These are phyloP conservation scores for Cercospora sesami DNA, from an alignment of 2,329 filamentous ascomycete genomes.

Conservation along the genomic window DNA sequence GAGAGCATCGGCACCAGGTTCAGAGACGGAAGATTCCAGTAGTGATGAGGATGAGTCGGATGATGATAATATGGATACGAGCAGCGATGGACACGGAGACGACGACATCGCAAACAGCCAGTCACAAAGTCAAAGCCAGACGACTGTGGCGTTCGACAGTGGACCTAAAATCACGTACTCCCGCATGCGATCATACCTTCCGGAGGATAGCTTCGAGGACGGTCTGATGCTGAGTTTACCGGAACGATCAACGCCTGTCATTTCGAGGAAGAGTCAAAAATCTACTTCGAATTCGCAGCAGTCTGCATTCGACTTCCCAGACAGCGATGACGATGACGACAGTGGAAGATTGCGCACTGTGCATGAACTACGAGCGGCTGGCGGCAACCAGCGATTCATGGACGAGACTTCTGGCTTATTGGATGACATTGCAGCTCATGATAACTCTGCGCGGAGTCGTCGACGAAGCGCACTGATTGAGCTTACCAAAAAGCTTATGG, in stretches of 20 bases:
- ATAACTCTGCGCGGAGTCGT: slow-evolving; percentile 46
- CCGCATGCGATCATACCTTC: slow-evolving; percentile 60
- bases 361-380: slow-evolving; percentile 62
- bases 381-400: slow-evolving; percentile 58
- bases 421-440: slow-evolving; percentile 57
- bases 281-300: slow-evolving; percentile 28
- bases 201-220: slow-evolving; percentile 51
- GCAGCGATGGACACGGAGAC: slow-evolving; percentile 14
- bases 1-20: slow-evolving; percentile 34
- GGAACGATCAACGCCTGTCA: slow-evolving; percentile 18
- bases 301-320: slow-evolving; percentile 41
- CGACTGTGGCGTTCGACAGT: slow-evolving; percentile 17
- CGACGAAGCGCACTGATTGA: slow-evolving; percentile 57
- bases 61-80: slow-evolving; percentile 26
- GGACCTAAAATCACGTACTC: slow-evolving; percentile 57
- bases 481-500: slow-evolving; percentile 54
- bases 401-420: slow-evolving; percentile 58
- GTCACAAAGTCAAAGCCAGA: slow-evolving; percentile 24
- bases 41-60: slow-evolving; percentile 25
- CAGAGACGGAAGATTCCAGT: slow-evolving; percentile 26
- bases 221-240: slow-evolving; percentile 36
- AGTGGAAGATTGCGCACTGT: slow-evolving; percentile 55
- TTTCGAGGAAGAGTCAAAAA: slow-evolving; percentile 18
- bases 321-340: slow-evolving; percentile 49
- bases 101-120: slow-evolving; percentile 9